These are phyloP conservation scores for barley (Hordeum vulgare) DNA, from an alignment of 176 grass and related monocot species.

Conservation along the genomic window DNA sequence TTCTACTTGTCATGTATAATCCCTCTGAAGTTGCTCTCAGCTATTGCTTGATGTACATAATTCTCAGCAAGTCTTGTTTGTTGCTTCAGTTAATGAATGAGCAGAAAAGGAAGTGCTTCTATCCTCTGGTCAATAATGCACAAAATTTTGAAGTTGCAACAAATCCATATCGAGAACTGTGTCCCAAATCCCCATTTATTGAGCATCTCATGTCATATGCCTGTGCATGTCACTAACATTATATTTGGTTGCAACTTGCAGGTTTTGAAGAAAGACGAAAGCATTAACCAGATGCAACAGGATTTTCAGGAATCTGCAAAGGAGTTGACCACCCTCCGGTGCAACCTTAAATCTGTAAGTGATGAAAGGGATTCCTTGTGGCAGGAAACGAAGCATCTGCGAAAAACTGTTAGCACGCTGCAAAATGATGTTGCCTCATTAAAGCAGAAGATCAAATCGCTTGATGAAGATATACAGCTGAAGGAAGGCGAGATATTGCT, in stretches of 20 bases:
- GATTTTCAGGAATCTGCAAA: conserved; percentile 39
- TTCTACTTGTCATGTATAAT: too few species aligned
- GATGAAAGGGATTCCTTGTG: conserved; percentile 49
- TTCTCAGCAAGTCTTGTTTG: background rate
- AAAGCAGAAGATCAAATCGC: conserved; percentile 48
- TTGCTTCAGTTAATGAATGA: background rate
- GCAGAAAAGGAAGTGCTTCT: background rate
- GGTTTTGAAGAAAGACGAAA: conserved; percentile 53
- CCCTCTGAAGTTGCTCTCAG: background rate
- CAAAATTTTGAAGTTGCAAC: background rate
- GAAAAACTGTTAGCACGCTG: conserved; percentile 23
- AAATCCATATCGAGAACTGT: background rate
- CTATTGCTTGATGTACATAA: background rate
- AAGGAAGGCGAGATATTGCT: conserved; percentile 69
- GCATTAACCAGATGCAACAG: conserved; percentile 39
- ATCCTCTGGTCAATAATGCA: background rate
- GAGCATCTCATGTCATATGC: background rate
- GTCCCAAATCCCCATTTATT: background rate
- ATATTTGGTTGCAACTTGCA: conserved; percentile 20
- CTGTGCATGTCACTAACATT: background rate
- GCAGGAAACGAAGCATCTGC: conserved; percentile 50
- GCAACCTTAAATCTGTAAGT: conserved; percentile 44
- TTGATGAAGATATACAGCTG: conserved; percentile 45
- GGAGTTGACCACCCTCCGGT: conserved; percentile 37
- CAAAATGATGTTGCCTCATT: conserved; percentile 41